phyloP scores from a whole-genome alignment of 2,329 filamentous ascomycete genomes.

The Penicillium rolfsii region DNA sequence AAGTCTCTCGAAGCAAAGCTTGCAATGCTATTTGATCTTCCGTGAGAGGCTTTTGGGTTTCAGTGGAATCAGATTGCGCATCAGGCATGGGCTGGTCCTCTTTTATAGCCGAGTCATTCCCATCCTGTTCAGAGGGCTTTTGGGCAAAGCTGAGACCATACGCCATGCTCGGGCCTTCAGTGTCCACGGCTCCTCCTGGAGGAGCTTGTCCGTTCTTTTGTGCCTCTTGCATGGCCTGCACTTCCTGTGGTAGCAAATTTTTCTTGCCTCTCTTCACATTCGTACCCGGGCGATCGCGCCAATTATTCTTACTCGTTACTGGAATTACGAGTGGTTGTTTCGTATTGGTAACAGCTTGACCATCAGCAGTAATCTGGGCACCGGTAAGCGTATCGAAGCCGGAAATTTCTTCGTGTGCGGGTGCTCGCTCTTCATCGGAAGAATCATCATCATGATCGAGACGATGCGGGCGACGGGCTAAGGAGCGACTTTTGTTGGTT shows the following conservation, averaged over 20 bases:
- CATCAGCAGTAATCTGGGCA: conserved; percentile 46
- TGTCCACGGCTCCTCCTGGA: conserved; percentile 47
- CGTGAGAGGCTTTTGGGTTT: conserved; percentile 47
- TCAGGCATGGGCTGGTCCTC: conserved; percentile 38
- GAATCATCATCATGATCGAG: conserved; percentile 58
- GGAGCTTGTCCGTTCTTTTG: conserved; percentile 37
- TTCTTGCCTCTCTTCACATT: conserved; percentile 63
- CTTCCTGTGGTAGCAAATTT: conserved; percentile 62
- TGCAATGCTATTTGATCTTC: conserved; percentile 68
- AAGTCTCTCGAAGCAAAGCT: conserved; percentile 63
- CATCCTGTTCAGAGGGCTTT: conserved; percentile 21
- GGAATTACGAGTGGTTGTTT: conserved; percentile 72
- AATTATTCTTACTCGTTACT: conserved; percentile 83
- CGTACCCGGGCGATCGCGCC: conserved; percentile 49
- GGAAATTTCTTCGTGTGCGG: conserved; percentile 52
- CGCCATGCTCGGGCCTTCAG: conserved; percentile 55
- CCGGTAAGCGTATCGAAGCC: conserved; percentile 57
- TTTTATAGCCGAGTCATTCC: conserved; percentile 19
- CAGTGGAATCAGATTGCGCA: conserved; percentile 14
- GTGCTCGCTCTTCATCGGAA: conserved; percentile 49
- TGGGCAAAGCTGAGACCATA: conserved; percentile 59
- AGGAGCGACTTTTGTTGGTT: conserved; percentile 24
- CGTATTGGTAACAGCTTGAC: conserved; percentile 41
- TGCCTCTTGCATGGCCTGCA: conserved; percentile 53
- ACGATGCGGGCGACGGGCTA: conserved; percentile 36